phyloP scores from a whole-genome alignment of 2,329 filamentous ascomycete genomes.

The Allantophomopsis cytisporea region DNA sequence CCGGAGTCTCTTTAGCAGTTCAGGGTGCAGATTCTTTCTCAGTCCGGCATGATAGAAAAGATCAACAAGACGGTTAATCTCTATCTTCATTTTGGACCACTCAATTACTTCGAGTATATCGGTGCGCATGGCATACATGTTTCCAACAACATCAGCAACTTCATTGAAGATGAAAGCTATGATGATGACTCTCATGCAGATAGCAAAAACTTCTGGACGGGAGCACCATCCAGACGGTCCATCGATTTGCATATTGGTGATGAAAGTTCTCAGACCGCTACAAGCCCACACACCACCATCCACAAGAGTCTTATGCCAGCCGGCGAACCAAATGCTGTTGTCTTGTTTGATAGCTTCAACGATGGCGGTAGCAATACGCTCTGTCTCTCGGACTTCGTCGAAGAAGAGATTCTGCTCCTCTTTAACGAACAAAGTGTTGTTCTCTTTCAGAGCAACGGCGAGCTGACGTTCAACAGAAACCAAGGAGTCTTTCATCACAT shows the following conservation, averaged over 20 bases:
- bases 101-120: too few relatives aligned
- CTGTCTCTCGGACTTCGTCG: constrained; percentile 64
- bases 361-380: constrained; percentile 40
- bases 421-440: constrained; percentile 65
- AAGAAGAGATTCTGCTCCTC: constrained; percentile 94
- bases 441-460: constrained; percentile 30
- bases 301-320: not conserved
- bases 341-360: too few relatives aligned
- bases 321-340: constrained; percentile 19
- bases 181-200: constrained; percentile 32
- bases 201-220: constrained; percentile 51
- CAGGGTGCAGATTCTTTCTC: too few relatives aligned
- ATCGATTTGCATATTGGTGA: constrained; percentile 29
- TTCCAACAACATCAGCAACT: too few relatives aligned
- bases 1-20: too few relatives aligned
- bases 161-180: too few relatives aligned
- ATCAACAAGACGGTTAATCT: too few relatives aligned
- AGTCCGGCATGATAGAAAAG: too few relatives aligned
- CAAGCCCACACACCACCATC: constrained; percentile 29
- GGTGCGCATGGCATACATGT: too few relatives aligned
- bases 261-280: constrained; percentile 4
- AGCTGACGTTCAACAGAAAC: constrained; percentile 28
- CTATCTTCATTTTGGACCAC: too few relatives aligned
- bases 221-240: constrained; percentile 63
- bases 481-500: too few relatives aligned